These are phyloP conservation scores for Penicillium diatomitis DNA, from an alignment of 495 filamentous ascomycete species.

Conservation along the genomic window DNA sequence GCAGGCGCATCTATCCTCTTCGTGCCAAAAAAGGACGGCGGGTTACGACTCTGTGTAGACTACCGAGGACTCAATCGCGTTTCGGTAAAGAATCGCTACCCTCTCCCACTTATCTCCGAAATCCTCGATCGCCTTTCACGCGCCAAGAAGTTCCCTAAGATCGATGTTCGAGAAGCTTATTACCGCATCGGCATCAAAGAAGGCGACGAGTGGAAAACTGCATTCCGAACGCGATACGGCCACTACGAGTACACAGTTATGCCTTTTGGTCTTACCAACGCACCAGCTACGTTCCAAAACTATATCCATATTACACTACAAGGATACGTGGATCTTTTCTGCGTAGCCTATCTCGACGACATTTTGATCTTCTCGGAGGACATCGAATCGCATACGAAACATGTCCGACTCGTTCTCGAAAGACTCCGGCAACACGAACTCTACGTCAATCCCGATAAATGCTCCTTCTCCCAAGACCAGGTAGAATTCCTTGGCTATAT, in stretches of 20 bases:
- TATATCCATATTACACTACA: conserved; percentile 19
- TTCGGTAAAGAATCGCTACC: no score
- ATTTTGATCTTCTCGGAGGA: conserved; percentile 19
- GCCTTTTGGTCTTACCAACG: conserved; percentile 7
- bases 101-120: background rate
- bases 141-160: background rate
- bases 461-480: no score
- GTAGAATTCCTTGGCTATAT: no score
- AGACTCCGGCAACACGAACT: no score
- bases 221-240: conserved; percentile 21
- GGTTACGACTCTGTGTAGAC: background rate
- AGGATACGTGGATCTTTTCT: conserved; percentile 18
- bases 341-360: conserved; percentile 24
- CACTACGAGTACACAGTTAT: conserved; percentile 19
- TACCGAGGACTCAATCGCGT: no score
- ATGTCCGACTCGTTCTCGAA: background rate
- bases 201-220: conserved; percentile 23
- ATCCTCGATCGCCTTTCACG: background rate
- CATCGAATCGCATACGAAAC: background rate
- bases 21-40: background rate
- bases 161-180: background rate
- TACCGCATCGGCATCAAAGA: background rate
- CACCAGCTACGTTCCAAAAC: background rate
- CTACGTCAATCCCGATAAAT: no score
- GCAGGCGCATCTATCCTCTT: background rate